Conservation (phyloP, 441 rosid species). For the Gossypium lobatum region DNA sequence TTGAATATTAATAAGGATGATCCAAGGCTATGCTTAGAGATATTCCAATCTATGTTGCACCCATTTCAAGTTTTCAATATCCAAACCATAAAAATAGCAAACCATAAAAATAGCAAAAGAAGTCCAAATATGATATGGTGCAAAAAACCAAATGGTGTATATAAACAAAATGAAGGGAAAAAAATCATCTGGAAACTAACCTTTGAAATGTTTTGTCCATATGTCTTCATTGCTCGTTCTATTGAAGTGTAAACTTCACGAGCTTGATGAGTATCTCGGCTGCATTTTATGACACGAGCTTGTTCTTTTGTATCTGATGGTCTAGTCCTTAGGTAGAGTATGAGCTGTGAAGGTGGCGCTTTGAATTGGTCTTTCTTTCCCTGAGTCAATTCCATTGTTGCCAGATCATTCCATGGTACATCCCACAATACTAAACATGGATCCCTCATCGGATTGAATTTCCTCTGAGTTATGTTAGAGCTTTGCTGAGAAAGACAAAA, state of each 20-base stretch:
- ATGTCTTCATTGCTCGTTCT: slow-evolving; percentile 60
- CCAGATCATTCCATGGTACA: slow-evolving; percentile 56
- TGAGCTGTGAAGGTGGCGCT: slow-evolving; percentile 64
- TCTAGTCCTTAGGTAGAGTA: slow-evolving; percentile 50
- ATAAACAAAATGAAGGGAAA: neutral
- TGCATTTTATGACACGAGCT: slow-evolving; percentile 67
- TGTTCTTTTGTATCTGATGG: slow-evolving; percentile 68
- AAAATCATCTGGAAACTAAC: slow-evolving; percentile 28
- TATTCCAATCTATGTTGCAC: neutral
- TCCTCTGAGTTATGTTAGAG: slow-evolving; percentile 77
- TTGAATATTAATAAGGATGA: neutral
- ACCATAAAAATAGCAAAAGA: neutral
- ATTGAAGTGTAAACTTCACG: slow-evolving; percentile 66
- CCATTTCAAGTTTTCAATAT: neutral
- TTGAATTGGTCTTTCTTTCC: slow-evolving; percentile 82
- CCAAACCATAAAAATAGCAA: neutral
- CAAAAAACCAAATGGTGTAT: neutral
- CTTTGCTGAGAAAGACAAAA: slow-evolving; percentile 61
- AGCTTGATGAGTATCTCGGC: slow-evolving; percentile 66
- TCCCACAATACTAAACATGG: slow-evolving; percentile 94
- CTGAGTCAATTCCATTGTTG: slow-evolving; percentile 75
- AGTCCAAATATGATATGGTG: neutral
- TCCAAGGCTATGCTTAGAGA: neutral
- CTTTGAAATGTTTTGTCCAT: slow-evolving; percentile 53
- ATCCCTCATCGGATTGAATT: slow-evolving; percentile 86